Evolutionary conservation across 1,139 yeast genomes (phyloP).

Genomic region (Kluyveromyces sp.): DNA sequence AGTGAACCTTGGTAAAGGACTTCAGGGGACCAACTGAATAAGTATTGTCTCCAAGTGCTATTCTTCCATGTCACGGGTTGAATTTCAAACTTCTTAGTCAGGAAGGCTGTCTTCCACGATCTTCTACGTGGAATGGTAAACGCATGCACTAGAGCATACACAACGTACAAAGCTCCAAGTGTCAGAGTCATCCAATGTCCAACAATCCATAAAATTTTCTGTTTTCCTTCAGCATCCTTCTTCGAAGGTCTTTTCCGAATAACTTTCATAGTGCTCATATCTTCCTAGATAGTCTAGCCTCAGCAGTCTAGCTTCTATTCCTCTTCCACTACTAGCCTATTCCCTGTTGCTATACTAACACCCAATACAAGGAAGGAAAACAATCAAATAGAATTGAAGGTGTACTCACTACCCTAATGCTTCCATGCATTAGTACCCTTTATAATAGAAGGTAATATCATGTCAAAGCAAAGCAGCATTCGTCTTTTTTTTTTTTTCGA

Average conservation of each 20-base stretch:
- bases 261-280: slow-evolving; percentile 16
- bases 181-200: slow-evolving; percentile 49
- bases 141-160: slow-evolving; percentile 36
- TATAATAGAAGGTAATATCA: too few relatives aligned
- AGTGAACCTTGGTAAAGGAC: slow-evolving; percentile 46
- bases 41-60: slow-evolving; percentile 35
- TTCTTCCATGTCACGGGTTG: slow-evolving; percentile 11
- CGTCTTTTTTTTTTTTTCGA: too few relatives aligned
- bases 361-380: too few relatives aligned
- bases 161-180: slow-evolving; percentile 43
- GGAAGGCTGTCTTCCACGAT: slow-evolving; percentile 28
- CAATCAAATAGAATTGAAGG: too few relatives aligned
- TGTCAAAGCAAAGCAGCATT: too few relatives aligned
- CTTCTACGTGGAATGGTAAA: slow-evolving; percentile 27
- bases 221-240: slow-evolving; percentile 20
- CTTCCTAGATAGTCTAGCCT: not conserved
- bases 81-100: slow-evolving; percentile 14
- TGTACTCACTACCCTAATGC: too few relatives aligned
- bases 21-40: slow-evolving; percentile 36
- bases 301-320: too few relatives aligned
- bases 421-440: too few relatives aligned
- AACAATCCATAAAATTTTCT: slow-evolving; percentile 49
- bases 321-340: too few relatives aligned
- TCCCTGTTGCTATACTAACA: too few relatives aligned
- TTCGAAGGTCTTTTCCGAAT: slow-evolving; percentile 20